Percentiles rank a stretch among this genome's conserved stretches.
Evolutionary conservation across 2,329 filamentous ascomycete genomes (phyloP).

Genomic region (Aspergillus sp.): DNA sequence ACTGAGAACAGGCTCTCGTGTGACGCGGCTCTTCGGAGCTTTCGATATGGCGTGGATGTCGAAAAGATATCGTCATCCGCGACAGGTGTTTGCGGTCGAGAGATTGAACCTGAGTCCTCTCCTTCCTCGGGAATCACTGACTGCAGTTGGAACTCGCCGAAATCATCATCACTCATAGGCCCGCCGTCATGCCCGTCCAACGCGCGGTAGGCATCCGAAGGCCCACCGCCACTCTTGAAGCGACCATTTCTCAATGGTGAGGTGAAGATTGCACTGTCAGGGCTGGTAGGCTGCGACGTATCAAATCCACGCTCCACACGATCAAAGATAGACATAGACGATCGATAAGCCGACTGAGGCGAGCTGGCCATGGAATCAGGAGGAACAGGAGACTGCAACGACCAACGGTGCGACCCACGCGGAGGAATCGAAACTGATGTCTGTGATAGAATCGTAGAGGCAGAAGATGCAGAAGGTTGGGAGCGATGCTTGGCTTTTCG

Average conservation of each 20-base stretch:
- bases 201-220: constrained; percentile 54
- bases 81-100: constrained; percentile 13
- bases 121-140: constrained; percentile 41
- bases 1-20: constrained; percentile 90
- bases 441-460: constrained; percentile 63
- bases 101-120: constrained; percentile 27
- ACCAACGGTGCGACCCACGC: constrained; percentile 39
- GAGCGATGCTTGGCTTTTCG: constrained; percentile 37
- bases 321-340: constrained; percentile 73
- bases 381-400: constrained; percentile 43
- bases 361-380: constrained; percentile 72
- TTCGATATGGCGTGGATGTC: constrained; percentile 33
- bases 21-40: constrained; percentile 67
- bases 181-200: constrained; percentile 16
- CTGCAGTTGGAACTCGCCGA: constrained; percentile 24
- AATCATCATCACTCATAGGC: constrained; percentile 19
- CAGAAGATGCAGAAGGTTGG: constrained; percentile 44
- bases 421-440: constrained; percentile 59
- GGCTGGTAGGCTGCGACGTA: constrained; percentile 75
- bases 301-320: constrained; percentile 62
- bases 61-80: constrained; percentile 25
- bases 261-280: constrained; percentile 68
- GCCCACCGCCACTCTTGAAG: constrained; percentile 57
- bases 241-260: constrained; percentile 65
- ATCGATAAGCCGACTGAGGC: constrained; percentile 70